Percentiles rank a stretch among this genome's conserved stretches.
These are phyloP conservation scores for Ceratocystis eucalypticola DNA, from an alignment of 2,329 filamentous ascomycete species.

Conservation along the genomic window DNA sequence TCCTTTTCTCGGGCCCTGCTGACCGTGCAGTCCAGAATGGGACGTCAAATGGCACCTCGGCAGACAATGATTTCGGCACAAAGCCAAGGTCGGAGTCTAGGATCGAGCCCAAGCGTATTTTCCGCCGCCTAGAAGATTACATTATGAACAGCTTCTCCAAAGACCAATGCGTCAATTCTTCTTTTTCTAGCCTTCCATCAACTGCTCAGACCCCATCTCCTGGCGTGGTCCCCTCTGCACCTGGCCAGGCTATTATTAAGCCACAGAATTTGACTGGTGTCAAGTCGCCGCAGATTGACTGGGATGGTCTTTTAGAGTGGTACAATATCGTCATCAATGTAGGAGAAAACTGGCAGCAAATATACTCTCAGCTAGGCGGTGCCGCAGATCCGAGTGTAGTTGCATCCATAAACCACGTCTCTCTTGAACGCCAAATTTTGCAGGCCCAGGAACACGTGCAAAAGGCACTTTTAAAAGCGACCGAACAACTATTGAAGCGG, in stretches of 20 bases:
- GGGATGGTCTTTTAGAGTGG: slow-evolving; percentile 58
- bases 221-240: neutral
- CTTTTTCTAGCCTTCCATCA: slow-evolving; percentile 38
- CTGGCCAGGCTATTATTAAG: neutral
- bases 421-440: slow-evolving; percentile 36
- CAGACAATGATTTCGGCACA: neutral
- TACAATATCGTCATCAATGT: slow-evolving; percentile 56
- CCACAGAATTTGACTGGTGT: slow-evolving; percentile 30
- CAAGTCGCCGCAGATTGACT: slow-evolving; percentile 59
- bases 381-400: slow-evolving; percentile 14
- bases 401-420: slow-evolving; percentile 26
- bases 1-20: neutral
- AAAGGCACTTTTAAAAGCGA: slow-evolving; percentile 59
- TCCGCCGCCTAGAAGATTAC: slow-evolving; percentile 66
- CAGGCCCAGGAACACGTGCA: slow-evolving; percentile 56
- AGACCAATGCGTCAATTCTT: slow-evolving; percentile 59
- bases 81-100: neutral
- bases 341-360: slow-evolving; percentile 51
- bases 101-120: slow-evolving; percentile 36
- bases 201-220: neutral
- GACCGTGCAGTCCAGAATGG: neutral
- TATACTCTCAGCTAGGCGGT: slow-evolving; percentile 29
- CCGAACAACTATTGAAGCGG: slow-evolving; percentile 65
- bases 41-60: neutral
- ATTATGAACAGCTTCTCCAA: slow-evolving; percentile 55